These are phyloP conservation scores for Baudoinia panamericana DNA, from an alignment of 495 filamentous ascomycete species.

Conservation along the genomic window DNA sequence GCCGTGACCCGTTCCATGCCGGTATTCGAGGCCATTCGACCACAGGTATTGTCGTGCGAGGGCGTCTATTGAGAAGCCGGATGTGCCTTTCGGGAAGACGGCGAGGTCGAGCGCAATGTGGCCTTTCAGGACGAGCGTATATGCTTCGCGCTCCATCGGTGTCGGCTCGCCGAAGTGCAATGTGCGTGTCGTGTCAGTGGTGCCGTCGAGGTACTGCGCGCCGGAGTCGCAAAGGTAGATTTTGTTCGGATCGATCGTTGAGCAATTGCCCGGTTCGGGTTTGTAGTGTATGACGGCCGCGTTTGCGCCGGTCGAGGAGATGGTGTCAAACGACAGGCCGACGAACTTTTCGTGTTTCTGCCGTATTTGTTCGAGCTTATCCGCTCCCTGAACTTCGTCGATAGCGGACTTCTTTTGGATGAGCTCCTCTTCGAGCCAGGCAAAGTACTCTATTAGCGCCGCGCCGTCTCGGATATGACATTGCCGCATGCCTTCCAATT, in stretches of 20 bases:
- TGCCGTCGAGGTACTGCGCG: constrained; percentile 88
- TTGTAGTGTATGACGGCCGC: constrained; percentile 97
- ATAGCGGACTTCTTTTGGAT: constrained; percentile 55
- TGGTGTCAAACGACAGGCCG: constrained; percentile 88
- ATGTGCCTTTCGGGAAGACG: constrained; percentile 90
- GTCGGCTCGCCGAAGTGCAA: constrained; percentile 83
- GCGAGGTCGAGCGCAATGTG: constrained; percentile 78
- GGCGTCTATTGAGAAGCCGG: constrained; percentile 78
- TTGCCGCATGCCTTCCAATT: constrained; percentile 82
- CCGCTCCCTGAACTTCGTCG: constrained; percentile 82
- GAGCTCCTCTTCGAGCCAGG: constrained; percentile 89
- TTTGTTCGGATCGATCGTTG: constrained; percentile 69
- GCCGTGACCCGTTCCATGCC: constrained; percentile 94
- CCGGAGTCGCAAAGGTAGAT: constrained; percentile 97
- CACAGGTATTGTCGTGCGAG: constrained; percentile 87
- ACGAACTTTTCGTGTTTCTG: constrained; percentile 72
- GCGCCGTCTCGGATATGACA: constrained; percentile 94
- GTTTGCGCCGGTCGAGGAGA: constrained; percentile 89
- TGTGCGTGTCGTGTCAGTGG: constrained; percentile 90
- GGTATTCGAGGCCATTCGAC: constrained; percentile 84
- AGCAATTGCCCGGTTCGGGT: constrained; percentile 70
- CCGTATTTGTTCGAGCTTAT: constrained; percentile 76
- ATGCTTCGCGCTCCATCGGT: constrained; percentile 74
- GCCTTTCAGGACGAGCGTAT: constrained; percentile 94
- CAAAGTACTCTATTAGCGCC: constrained; percentile 83